phyloP scores from a whole-genome alignment of 176 grass and related monocot species.

The Sorghum bicolor region DNA sequence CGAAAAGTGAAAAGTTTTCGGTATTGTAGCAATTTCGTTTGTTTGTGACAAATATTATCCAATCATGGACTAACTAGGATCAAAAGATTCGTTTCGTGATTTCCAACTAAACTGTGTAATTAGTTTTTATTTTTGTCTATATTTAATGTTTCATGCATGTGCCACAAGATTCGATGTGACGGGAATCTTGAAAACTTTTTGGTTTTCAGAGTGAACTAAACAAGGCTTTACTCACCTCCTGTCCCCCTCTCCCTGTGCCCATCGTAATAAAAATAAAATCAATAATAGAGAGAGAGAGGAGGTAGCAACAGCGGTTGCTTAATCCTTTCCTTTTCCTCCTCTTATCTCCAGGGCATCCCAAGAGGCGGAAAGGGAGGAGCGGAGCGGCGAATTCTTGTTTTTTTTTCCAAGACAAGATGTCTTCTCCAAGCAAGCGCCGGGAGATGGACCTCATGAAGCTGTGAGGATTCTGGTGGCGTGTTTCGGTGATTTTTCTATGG shows the following conservation, averaged over 20 bases:
- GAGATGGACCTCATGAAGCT: slow-evolving; percentile 99
- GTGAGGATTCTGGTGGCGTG: slow-evolving; percentile 41
- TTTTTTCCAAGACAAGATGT: slow-evolving; percentile 38
- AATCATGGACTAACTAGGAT: no score
- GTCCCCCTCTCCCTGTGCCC: neutral
- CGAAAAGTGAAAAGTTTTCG: no score
- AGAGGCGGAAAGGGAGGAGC: neutral
- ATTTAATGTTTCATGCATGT: no score
- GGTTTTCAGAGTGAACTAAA: no score
- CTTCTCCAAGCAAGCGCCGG: slow-evolving; percentile 93
- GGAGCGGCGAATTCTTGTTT: slow-evolving; percentile 1
- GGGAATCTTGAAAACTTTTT: no score
- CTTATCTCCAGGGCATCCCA: slow-evolving; percentile 21
- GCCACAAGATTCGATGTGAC: no score
- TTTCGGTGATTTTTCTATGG: neutral
- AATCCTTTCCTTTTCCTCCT: neutral
- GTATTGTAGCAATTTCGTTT: no score
- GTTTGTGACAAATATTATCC: no score
- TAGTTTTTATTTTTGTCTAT: no score
- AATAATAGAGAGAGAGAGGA: slow-evolving; percentile 27
- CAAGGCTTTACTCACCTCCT: slow-evolving; percentile 27
- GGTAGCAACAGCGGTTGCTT: slow-evolving; percentile 1
- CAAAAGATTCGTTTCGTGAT: no score
- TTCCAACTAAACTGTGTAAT: no score
- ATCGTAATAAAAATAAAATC: slow-evolving; percentile 28